Conservation (phyloP, 108 stramenopile genomes). For the Nannochloropsis oceanica region DNA sequence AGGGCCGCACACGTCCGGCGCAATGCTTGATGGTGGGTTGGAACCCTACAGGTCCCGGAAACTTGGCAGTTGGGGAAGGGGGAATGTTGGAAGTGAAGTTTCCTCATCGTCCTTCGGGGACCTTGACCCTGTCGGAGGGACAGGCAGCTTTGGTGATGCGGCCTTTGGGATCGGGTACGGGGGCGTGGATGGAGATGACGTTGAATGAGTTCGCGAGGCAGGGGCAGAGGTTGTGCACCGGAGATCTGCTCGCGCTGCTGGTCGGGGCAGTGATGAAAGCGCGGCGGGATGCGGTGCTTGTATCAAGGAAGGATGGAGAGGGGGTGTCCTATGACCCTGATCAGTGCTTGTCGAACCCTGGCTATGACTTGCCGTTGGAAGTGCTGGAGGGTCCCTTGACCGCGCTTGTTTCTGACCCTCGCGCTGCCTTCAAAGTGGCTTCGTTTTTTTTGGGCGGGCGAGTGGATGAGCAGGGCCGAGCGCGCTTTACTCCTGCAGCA, state of each 20-base stretch:
- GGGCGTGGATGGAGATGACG: neutral
- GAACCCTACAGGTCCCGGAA: neutral
- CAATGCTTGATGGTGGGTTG: neutral
- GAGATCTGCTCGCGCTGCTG: neutral
- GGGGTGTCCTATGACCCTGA: neutral
- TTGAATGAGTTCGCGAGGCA: neutral
- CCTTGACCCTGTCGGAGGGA: neutral
- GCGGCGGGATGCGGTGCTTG: neutral
- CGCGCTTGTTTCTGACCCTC: neutral
- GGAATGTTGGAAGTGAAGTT: neutral
- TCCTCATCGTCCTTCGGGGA: neutral
- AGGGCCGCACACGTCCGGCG: neutral
- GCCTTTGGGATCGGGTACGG: neutral
- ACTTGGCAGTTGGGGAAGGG: neutral
- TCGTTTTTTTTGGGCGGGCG: neutral
- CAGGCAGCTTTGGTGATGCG: neutral
- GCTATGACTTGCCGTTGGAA: neutral
- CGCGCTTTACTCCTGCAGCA: neutral
- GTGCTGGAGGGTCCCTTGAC: neutral
- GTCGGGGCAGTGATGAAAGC: neutral
- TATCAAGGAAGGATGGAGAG: neutral
- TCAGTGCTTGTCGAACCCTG: neutral
- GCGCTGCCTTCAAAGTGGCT: neutral
- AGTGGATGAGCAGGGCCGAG: neutral
- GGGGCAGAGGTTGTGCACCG: neutral